Conservation (phyloP, 2,329 filamentous ascomycete species). For the Cladosporium sp. region DNA sequence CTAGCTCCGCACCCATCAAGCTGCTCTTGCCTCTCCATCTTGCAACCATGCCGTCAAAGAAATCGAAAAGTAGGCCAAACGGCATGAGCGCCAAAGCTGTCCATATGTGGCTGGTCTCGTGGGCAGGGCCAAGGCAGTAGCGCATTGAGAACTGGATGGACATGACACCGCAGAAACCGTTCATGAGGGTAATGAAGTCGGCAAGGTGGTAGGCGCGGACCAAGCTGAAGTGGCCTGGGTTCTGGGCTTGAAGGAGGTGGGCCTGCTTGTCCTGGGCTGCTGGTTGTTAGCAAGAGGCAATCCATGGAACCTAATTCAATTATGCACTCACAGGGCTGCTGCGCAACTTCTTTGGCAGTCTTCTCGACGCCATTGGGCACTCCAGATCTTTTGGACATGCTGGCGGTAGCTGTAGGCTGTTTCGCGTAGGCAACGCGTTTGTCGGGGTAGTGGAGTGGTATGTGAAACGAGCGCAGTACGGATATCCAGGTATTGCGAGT, state of each 20-base stretch:
- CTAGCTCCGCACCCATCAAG: conserved; percentile 96
- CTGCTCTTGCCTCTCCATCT: conserved; percentile 96
- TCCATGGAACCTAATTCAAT: background rate
- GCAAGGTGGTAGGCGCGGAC: conserved; percentile 70
- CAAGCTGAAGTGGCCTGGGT: conserved; percentile 71
- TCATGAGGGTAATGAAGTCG: conserved; percentile 80
- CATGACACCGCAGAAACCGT: conserved; percentile 87
- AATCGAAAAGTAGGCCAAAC: conserved; percentile 94
- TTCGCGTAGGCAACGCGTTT: background rate
- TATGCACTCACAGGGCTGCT: conserved; percentile 47
- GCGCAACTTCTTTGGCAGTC: conserved; percentile 40
- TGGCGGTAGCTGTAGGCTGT: conserved; percentile 19
- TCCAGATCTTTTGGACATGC: conserved; percentile 66
- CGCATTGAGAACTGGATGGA: conserved; percentile 93
- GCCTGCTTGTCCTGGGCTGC: conserved; percentile 75
- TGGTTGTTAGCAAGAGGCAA: background rate
- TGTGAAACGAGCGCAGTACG: background rate
- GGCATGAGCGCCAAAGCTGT: conserved; percentile 84
- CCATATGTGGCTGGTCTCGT: conserved; percentile 72
- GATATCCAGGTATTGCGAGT: background rate
- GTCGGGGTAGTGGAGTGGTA: background rate
- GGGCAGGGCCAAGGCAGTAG: conserved; percentile 71
- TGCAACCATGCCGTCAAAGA: conserved; percentile 95
- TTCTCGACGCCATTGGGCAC: conserved; percentile 55
- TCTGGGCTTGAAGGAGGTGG: conserved; percentile 64